Evolutionary conservation across 1,139 yeast species (phyloP), one percentile per base, ranked within the genome.

Genomic region (Suhomyces kunorum): DNA sequence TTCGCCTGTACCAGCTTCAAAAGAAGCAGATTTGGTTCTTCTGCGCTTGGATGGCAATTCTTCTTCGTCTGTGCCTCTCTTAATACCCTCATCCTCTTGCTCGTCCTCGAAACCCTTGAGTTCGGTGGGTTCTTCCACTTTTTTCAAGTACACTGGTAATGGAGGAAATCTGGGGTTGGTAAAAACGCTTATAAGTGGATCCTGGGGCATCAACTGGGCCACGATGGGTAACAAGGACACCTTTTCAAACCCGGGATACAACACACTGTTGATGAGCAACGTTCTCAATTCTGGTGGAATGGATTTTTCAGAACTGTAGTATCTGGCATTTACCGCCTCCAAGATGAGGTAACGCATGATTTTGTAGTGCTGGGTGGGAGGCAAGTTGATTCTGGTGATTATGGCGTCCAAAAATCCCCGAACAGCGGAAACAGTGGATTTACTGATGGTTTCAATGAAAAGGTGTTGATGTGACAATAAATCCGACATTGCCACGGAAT

Each of bases 161-260:
- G 87, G 77, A 2, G 96, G 96, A 50, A 88, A 78, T 49, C 94
- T 71, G 27, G 96, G 95, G 52, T 86, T 86, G 45, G 80, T 74
- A 52, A 87, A 68, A 3, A 81, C 72, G 54, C 82, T 80, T 31
- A 74, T 47, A 15, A 75, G 49, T 2, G 61, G 62, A 46, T 72
- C 72, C 17, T 62, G 53, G 3, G 68, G 68, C 48, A 87, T 59
- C 4, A 74, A 64, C 2, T 71, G 61, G n/a, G 78, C 62, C 1
- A 86, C 83, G 47, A 88, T 81, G 9, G 96, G 95, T 45, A 87
- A 67, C 20, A 86, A 69, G 8, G 87, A 81, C 30, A 77, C 73
- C 44, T 80, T 78, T 32, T 75, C 76, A 38, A 68, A 69, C 3
- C 86, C 86, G 3, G 95, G 95, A 51, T 75, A 76, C 34, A 85